Conservation (phyloP, 768 basidiomycete species). For the Russula compacta region DNA sequence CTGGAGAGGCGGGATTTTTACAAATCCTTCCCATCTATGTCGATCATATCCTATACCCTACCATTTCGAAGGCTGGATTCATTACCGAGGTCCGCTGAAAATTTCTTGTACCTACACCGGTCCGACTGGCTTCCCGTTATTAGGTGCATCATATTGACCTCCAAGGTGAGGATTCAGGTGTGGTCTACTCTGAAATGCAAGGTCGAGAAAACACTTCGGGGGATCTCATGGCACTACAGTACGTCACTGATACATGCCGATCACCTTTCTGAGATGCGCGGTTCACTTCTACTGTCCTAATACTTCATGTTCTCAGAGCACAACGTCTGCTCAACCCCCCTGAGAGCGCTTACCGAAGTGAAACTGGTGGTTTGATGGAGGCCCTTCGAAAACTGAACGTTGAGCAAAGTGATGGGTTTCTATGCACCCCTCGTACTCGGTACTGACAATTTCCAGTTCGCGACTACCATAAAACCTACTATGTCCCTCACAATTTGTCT, state of each 20-base stretch:
- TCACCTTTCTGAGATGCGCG: neutral
- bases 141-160: constrained; percentile 93
- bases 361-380: constrained; percentile 95
- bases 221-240: constrained; percentile 86
- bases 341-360: constrained; percentile 85
- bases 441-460: constrained; percentile 49
- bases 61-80: constrained; percentile 78
- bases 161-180: constrained; percentile 86
- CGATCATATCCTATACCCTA: constrained; percentile 96
- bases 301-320: constrained; percentile 34
- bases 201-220: constrained; percentile 88
- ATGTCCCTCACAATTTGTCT: constrained; percentile 89
- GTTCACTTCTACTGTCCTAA: constrained; percentile 6
- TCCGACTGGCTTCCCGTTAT: constrained; percentile 1
- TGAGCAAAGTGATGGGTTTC: constrained; percentile 62
- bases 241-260: constrained; percentile 22
- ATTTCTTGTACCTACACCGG: neutral
- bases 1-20: constrained; percentile 86
- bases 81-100: constrained; percentile 40
- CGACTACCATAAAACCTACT: constrained; percentile 79
- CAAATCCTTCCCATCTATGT: constrained; percentile 83
- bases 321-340: constrained; percentile 76
- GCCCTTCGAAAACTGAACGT: constrained; percentile 77
- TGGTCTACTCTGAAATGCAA: constrained; percentile 97
- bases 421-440: constrained; percentile 1